These are phyloP conservation scores for Scenedesmus sp. DNA, from an alignment of 163 green algal genomes.

Conservation along the genomic window DNA sequence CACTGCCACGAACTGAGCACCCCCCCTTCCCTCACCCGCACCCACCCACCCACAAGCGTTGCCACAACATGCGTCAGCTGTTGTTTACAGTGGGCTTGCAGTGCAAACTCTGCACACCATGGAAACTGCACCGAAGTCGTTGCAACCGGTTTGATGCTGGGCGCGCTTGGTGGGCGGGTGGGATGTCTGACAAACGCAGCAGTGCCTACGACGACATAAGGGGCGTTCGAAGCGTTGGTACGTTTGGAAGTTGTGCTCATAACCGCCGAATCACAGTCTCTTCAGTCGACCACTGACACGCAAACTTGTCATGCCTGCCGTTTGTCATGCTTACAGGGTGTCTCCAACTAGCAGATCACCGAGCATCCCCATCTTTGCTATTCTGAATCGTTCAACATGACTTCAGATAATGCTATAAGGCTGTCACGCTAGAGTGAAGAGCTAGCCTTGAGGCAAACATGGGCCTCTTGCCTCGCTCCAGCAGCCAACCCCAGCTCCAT, in stretches of 20 bases:
- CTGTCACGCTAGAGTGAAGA: constrained; percentile 7
- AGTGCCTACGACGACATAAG: background rate
- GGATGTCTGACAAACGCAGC: background rate
- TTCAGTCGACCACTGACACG: background rate
- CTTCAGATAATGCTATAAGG: background rate
- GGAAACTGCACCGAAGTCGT: background rate
- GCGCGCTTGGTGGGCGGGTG: background rate
- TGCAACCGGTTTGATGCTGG: background rate
- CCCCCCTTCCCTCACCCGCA: too few relatives aligned
- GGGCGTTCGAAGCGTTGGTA: background rate
- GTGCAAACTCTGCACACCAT: background rate
- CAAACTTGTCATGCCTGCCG: too few relatives aligned
- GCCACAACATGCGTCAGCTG: too few relatives aligned
- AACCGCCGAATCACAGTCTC: background rate
- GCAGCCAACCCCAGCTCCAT: constrained; percentile 1
- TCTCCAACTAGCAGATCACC: background rate
- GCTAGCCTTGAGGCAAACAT: background rate
- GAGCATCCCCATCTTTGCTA: background rate
- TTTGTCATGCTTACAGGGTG: background rate
- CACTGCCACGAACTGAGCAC: background rate
- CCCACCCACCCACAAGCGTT: too few relatives aligned
- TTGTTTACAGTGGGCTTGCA: too few relatives aligned
- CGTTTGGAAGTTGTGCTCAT: background rate
- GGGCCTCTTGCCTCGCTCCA: constrained; percentile 4
- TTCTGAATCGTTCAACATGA: background rate